These are phyloP conservation scores for Hordeum vulgare DNA, from an alignment of 176 grass and related monocot species.

Conservation along the genomic window MorexV3_pseudomolecules_assembly NC_058519.1:23467805-23468304, in stretches of 20 bases:
- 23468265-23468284: background rate
- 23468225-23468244: background rate
- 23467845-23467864: background rate
- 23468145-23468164: background rate
- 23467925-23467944: constrained; percentile 10
- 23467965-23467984: no score
- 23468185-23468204: background rate
- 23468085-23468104: background rate
- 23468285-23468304: background rate
- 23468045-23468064: background rate
- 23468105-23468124: background rate
- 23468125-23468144: background rate
- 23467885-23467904: background rate
- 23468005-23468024: no score
- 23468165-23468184: background rate
- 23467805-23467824: background rate
- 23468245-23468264: background rate
- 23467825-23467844: constrained; percentile 17
- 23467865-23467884: background rate
- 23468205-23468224: background rate
- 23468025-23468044: no score
- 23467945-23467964: background rate
- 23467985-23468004: background rate
- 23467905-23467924: background rate
- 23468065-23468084: background rate